These are phyloP conservation scores for Xylaria sp. DNA, from an alignment of 2,329 filamentous ascomycete species.

Conservation along the genomic window DNA sequence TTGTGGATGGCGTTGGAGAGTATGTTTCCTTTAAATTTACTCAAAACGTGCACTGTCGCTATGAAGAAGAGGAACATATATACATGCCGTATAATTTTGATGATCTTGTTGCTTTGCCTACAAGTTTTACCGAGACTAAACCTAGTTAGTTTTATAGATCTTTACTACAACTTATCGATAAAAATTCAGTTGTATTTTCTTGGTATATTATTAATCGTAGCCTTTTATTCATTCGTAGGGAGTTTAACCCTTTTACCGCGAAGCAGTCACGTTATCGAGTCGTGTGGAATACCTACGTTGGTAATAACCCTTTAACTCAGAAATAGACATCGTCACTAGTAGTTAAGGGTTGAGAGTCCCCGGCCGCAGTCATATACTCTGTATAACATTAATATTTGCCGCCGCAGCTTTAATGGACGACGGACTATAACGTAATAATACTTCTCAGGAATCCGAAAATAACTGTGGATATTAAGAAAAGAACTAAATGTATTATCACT, in stretches of 20 bases:
- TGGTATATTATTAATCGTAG: too few species aligned
- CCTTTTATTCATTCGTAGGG: too few species aligned
- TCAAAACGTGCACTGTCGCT: conserved; percentile 8
- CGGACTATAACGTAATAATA: conserved; percentile 1
- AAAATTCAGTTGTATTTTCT: too few species aligned
- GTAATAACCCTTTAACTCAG: neutral
- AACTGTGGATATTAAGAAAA: conserved; percentile 13
- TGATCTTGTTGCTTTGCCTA: neutral
- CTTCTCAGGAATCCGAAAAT: conserved; percentile 21
- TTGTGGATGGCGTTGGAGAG: conserved; percentile 8
- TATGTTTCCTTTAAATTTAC: too few species aligned
- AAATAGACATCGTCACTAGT: neutral
- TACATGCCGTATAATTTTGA: too few species aligned
- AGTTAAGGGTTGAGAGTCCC: neutral
- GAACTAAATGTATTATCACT: conserved; percentile 9
- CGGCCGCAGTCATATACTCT: neutral
- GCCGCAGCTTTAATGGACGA: too few species aligned
- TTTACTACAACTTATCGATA: too few species aligned
- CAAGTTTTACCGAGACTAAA: too few species aligned
- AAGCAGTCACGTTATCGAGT: conserved; percentile 22
- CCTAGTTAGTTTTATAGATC: too few species aligned
- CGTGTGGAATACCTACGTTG: conserved; percentile 15
- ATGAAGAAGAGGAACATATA: neutral
- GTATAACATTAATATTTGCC: neutral
- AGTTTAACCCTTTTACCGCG: too few species aligned